Evolutionary conservation across 108 stramenopile genomes (phyloP), one percentile per base, ranked within the genome.

Genomic region (Schizochytrium sp.): DNA sequence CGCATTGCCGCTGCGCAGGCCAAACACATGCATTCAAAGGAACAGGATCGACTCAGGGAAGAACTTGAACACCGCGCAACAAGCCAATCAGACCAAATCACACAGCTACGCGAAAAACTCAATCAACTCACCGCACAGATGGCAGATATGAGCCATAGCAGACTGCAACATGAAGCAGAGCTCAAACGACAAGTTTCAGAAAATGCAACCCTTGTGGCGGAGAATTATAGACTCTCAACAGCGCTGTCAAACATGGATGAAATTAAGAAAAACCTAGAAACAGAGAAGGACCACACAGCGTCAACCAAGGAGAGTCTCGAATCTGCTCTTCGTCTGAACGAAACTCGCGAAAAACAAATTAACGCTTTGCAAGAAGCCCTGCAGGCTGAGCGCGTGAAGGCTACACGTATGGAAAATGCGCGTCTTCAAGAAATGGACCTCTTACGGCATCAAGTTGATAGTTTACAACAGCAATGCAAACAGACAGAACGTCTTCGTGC

Each of bases 61-160:
- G 76, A 83, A 55, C 76, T 83, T 38, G 76, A 83, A 53, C 47
- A 40, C 17, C 47, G 50, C 50, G 28, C 53, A n/a, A n/a, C 76
- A 38, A 83, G 76, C 76, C 76, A 83, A 40, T 17, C 76, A 47
- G 76, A 83, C 47, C 76, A 83, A 28, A 83, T 83, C 76, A 28
- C 76, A 5, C 76, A 83, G 28, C 76, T 83, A 10, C 5, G 76
- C 10, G 76, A 49, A 47, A 83, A 83, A 55, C 53, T 83, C 50
- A 38, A 17, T 8, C 50, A 83, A 53, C 50, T 83, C 76, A 19
- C 76, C 10, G 53, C 50, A 10, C 76, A 83, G 76, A n/a, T 83
- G n/a, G 50, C 50, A 47, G 76, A 55, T 5, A 55, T 5, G n/a
- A 53, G 38, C 38, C 47, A 40, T 38, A 53, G n/a, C 2, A 83